These are phyloP conservation scores for Hypoxylon sp. DNA, from an alignment of 2,329 filamentous ascomycete species.

Conservation along the genomic window DNA sequence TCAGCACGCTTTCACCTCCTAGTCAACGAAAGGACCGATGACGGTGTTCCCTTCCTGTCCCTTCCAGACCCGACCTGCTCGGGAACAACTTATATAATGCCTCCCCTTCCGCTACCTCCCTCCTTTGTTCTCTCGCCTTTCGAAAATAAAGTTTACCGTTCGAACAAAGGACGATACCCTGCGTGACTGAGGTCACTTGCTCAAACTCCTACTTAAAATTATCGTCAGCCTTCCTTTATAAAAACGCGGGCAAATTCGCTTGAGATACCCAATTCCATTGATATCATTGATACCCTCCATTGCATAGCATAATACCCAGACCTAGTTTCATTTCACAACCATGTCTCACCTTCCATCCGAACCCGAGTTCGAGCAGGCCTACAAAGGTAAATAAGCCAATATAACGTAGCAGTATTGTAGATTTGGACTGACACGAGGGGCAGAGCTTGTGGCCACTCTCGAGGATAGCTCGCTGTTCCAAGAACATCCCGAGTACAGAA, in stretches of 20 bases:
- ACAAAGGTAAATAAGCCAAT: slow-evolving; percentile 77
- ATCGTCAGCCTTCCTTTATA: slow-evolving; percentile 3
- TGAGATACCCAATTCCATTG: slow-evolving; percentile 37
- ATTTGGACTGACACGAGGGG: slow-evolving; percentile 44
- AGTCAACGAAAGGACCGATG: slow-evolving; percentile 39
- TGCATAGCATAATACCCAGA: slow-evolving; percentile 14
- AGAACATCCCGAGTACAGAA: slow-evolving; percentile 95
- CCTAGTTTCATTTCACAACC: slow-evolving; percentile 9
- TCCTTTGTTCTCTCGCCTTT: slow-evolving; percentile 15
- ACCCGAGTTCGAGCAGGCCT: slow-evolving; percentile 99
- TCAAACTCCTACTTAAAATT: neutral
- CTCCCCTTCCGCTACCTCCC: slow-evolving; percentile 30
- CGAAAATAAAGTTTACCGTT: slow-evolving; percentile 22
- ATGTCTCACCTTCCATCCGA: slow-evolving; percentile 91
- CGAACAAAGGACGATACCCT: slow-evolving; percentile 11
- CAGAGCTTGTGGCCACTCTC: slow-evolving; percentile 94
- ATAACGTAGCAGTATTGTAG: neutral
- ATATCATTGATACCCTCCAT: slow-evolving; percentile 23
- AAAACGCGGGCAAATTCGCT: slow-evolving; percentile 18
- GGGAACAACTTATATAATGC: slow-evolving; percentile 27
- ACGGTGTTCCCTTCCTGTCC: slow-evolving; percentile 31
- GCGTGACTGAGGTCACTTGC: neutral
- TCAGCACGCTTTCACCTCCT: slow-evolving; percentile 33
- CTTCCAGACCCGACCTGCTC: slow-evolving; percentile 9
- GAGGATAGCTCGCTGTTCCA: slow-evolving; percentile 94